Base-by-base conservation (phyloP, 768 basidiomycete species). In the Macrolepiota dolichaula region DNA sequence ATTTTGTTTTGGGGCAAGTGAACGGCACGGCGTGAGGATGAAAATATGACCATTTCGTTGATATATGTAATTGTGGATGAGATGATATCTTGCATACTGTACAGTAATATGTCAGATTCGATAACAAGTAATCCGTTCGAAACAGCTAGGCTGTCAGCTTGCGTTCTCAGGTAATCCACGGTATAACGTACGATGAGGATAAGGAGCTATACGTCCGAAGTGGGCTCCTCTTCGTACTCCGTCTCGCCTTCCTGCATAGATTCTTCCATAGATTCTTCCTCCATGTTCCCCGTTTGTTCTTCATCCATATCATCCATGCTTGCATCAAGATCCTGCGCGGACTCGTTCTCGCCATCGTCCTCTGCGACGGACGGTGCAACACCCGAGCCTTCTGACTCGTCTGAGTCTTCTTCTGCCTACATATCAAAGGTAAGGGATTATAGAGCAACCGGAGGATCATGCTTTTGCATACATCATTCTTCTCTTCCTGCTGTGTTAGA, bases 401-500 rank as follows among this genome's bases (percentile, higher is more conserved):
- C 60, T 10, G 51, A 54, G 25, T 62, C 64, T 17, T 62, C 64
- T 51, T 65, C 64, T 12, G 58, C 58, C 42, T 62, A 44, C 3
- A n/a, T 35, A 10, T 54, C 52, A 32, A 47, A 52, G 12, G 27
- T n/a, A 17, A 47, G 19, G 32, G 37, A n/a, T 10, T 15, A 44
- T 22, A 25, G 44, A 22, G 47, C 13, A 15, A 47, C n/a, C n/a
- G 7, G 13, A 56, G 15, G 22, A 50, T 2, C 55, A 24, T 38
- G 44, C 32, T 10, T 72, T 80, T 57, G 66, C 68, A 24, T 61
- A 91, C 91, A 69, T 93, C 91, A 69, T 91, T 92, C 76, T 91
- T 92, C 73, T 93, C 91, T 68, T 93, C 91, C 63, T 86, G 82
- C 66, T 86, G 85, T 13, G 91, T 93, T 58, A 89, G 77, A 57